Evolutionary conservation across 495 filamentous ascomycete species (phyloP).

Genomic region (Amniculicola lignicola): DNA sequence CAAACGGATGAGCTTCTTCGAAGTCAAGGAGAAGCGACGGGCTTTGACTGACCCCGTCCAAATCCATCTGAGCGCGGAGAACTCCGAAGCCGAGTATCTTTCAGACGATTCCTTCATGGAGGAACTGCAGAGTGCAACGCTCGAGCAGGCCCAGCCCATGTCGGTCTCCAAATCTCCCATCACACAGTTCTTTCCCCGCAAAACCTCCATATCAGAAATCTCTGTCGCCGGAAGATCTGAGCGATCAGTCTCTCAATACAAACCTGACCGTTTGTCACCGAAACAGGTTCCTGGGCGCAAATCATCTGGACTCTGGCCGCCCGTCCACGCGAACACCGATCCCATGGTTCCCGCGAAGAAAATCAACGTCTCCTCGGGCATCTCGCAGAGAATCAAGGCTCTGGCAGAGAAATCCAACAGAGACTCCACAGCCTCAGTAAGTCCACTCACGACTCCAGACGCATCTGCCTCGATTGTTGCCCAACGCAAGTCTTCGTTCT

Average conservation of each 20-base stretch:
- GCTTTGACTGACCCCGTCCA: constrained; percentile 39
- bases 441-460: constrained; percentile 28
- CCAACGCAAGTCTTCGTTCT: constrained; percentile 36
- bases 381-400: constrained; percentile 85
- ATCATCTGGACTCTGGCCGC: constrained; percentile 24
- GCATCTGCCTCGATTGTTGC: constrained; percentile 30
- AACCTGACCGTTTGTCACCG: constrained; percentile 18
- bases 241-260: constrained; percentile 13
- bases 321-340: constrained; percentile 25
- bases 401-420: constrained; percentile 49
- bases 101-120: constrained; percentile 90
- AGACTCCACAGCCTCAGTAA: constrained; percentile 33
- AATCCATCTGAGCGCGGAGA: constrained; percentile 34
- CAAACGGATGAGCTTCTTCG: constrained; percentile 14
- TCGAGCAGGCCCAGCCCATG: constrained; percentile 81
- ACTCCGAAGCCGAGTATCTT: constrained; percentile 57
- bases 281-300: constrained; percentile 14
- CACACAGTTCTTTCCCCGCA: constrained; percentile 58
- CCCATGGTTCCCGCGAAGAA: constrained; percentile 59
- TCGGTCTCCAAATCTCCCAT: constrained; percentile 81
- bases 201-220: constrained; percentile 33
- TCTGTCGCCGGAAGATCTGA: constrained; percentile 23
- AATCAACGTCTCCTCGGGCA: constrained; percentile 78
- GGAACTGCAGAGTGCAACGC: constrained; percentile 75
- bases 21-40: constrained; percentile 33